A percentile compares a stretch with the other conserved stretches of the same genome.
Conservation (phyloP, 2,329 filamentous ascomycete species). For the Dactylellina sp. region DNA sequence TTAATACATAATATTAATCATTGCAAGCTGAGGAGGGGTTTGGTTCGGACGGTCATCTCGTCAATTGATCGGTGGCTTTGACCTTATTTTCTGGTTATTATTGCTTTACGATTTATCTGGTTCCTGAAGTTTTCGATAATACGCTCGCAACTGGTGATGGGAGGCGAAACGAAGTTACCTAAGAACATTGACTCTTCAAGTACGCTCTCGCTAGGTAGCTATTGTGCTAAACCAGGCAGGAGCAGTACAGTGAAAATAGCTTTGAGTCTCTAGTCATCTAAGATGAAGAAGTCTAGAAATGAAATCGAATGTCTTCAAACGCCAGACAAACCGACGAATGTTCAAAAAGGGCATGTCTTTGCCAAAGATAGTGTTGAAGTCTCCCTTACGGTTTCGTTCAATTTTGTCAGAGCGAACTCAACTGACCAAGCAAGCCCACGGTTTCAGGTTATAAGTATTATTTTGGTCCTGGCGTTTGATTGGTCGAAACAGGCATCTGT, state of each 20-base stretch:
- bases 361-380: constrained; percentile 9
- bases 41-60: too few species aligned
- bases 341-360: constrained; percentile 9
- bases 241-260: constrained; percentile 10
- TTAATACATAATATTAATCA: too few species aligned
- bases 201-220: background rate
- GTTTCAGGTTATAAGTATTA: background rate
- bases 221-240: background rate
- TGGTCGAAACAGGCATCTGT: constrained; percentile 16
- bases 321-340: background rate
- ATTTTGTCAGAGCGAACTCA: too few species aligned
- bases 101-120: too few species aligned
- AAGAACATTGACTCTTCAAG: background rate
- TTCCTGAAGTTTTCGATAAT: background rate
- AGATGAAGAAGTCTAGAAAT: background rate
- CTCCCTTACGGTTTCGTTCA: background rate
- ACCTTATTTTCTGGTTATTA: too few species aligned
- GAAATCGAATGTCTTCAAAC: constrained; percentile 5
- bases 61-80: too few species aligned
- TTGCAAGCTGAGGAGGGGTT: too few species aligned
- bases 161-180: background rate
- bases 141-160: background rate
- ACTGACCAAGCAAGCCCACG: too few species aligned
- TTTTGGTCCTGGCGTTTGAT: background rate
- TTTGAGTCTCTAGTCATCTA: background rate